phyloP scores from a whole-genome alignment of 2,329 filamentous ascomycete species.

The Aschersonia sp. region DNA sequence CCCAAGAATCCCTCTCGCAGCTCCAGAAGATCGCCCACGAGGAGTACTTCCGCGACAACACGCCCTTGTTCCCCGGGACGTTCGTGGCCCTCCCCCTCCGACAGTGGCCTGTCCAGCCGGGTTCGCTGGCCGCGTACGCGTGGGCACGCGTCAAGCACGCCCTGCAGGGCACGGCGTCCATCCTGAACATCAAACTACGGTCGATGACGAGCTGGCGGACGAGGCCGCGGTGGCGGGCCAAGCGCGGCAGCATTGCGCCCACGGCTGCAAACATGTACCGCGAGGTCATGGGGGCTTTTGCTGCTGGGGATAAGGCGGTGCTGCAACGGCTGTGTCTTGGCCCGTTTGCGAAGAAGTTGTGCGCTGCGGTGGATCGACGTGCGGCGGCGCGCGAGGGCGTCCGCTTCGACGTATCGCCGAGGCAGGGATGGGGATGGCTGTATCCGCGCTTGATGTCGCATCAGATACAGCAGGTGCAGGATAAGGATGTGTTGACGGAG shows the following conservation, averaged over 20 bases:
- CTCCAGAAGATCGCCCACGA: background rate
- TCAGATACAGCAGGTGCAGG: slow-evolving; percentile 30
- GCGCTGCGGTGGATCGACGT: slow-evolving; percentile 37
- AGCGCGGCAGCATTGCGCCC: slow-evolving; percentile 27
- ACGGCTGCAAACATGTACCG: slow-evolving; percentile 45
- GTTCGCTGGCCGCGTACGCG: slow-evolving; percentile 19
- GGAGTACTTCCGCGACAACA: background rate
- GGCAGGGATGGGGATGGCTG: slow-evolving; percentile 25
- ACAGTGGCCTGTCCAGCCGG: slow-evolving; percentile 14
- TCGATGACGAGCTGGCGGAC: slow-evolving; percentile 30
- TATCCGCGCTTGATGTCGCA: slow-evolving; percentile 40
- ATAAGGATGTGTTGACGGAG: slow-evolving; percentile 22
- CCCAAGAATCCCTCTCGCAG: background rate
- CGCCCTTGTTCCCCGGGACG: slow-evolving; percentile 23
- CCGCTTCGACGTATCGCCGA: slow-evolving; percentile 36
- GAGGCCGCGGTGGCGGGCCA: slow-evolving; percentile 27
- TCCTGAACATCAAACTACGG: slow-evolving; percentile 24
- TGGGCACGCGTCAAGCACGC: slow-evolving; percentile 21
- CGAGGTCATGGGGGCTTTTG: slow-evolving; percentile 47
- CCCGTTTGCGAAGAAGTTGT: slow-evolving; percentile 35
- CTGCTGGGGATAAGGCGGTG: slow-evolving; percentile 36
- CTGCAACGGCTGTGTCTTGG: slow-evolving; percentile 39
- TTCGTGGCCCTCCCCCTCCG: slow-evolving; percentile 29
- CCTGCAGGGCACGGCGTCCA: slow-evolving; percentile 15
- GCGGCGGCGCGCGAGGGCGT: slow-evolving; percentile 24